A percentile compares a stretch with the other conserved stretches of the same genome.
These are phyloP conservation scores for Aureobasidium sp. DNA, from an alignment of 2,329 filamentous ascomycete species.

Conservation along the genomic window DNA sequence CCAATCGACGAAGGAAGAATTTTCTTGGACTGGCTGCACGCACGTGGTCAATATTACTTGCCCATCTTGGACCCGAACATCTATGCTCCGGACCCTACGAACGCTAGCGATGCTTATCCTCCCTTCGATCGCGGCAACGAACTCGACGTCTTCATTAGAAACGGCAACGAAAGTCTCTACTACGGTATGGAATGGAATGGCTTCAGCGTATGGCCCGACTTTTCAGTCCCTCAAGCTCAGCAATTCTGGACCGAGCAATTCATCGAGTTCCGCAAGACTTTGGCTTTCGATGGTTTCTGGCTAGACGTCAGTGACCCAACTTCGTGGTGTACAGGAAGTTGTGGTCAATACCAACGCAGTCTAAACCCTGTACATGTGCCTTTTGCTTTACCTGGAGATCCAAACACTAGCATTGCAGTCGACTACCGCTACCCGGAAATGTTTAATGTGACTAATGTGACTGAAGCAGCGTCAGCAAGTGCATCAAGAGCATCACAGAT, in stretches of 20 bases:
- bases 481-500: slow-evolving; percentile 25
- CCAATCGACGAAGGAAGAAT: slow-evolving; percentile 49
- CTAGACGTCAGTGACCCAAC: slow-evolving; percentile 27
- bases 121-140: slow-evolving; percentile 58
- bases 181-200: slow-evolving; percentile 32
- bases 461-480: slow-evolving; percentile 28
- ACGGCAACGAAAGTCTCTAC: slow-evolving; percentile 57
- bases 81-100: slow-evolving; percentile 72
- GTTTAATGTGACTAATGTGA: slow-evolving; percentile 30
- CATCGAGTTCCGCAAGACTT: slow-evolving; percentile 25
- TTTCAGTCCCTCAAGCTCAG: slow-evolving; percentile 26
- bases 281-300: slow-evolving; percentile 29
- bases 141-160: slow-evolving; percentile 56
- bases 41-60: slow-evolving; percentile 59
- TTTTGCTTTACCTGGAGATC: slow-evolving; percentile 30
- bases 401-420: slow-evolving; percentile 26
- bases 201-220: slow-evolving; percentile 25
- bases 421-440: slow-evolving; percentile 29
- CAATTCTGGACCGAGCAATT: slow-evolving; percentile 32
- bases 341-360: slow-evolving; percentile 24
- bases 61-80: slow-evolving; percentile 65
- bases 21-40: slow-evolving; percentile 57
- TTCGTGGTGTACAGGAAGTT: slow-evolving; percentile 27
- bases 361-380: slow-evolving; percentile 30
- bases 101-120: slow-evolving; percentile 62